These are phyloP conservation scores for Gloeophyllum trabeum DNA, from an alignment of 768 basidiomycete species.

Conservation along the genomic window DNA sequence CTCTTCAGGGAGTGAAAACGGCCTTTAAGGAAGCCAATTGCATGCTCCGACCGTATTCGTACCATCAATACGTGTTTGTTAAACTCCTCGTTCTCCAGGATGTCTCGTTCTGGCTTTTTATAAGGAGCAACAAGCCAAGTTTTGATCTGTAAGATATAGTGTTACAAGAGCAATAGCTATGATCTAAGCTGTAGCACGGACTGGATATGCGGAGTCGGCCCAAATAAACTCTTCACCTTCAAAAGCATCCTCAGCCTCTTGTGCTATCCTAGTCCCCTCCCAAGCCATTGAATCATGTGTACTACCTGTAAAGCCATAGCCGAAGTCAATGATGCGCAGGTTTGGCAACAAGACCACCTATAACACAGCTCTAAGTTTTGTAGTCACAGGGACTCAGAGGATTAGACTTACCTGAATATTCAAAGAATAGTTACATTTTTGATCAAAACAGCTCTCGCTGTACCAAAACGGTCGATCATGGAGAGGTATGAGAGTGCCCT, in stretches of 20 bases:
- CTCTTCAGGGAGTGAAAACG: constrained; percentile 22
- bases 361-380: background rate
- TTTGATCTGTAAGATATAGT: constrained; percentile 8
- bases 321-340: constrained; percentile 23
- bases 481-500: constrained; percentile 27
- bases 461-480: constrained; percentile 19
- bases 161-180: background rate
- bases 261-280: constrained; percentile 10
- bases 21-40: constrained; percentile 28
- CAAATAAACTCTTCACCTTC: constrained; percentile 21
- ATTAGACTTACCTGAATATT: constrained; percentile 11
- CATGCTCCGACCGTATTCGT: constrained; percentile 26
- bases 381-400: background rate
- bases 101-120: constrained; percentile 16
- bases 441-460: constrained; percentile 26
- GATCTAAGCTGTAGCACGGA: constrained; percentile 6
- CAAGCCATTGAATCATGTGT: constrained; percentile 22
- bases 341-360: constrained; percentile 19
- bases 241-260: constrained; percentile 12
- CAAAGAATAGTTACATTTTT: constrained; percentile 26
- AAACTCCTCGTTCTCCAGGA: constrained; percentile 21
- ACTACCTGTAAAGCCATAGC: constrained; percentile 18
- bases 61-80: constrained; percentile 25
- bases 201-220: constrained; percentile 30
- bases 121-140: constrained; percentile 16